Conservation (phyloP, 2,329 filamentous ascomycete species). For the Diaporthe citrichinensis region DNA sequence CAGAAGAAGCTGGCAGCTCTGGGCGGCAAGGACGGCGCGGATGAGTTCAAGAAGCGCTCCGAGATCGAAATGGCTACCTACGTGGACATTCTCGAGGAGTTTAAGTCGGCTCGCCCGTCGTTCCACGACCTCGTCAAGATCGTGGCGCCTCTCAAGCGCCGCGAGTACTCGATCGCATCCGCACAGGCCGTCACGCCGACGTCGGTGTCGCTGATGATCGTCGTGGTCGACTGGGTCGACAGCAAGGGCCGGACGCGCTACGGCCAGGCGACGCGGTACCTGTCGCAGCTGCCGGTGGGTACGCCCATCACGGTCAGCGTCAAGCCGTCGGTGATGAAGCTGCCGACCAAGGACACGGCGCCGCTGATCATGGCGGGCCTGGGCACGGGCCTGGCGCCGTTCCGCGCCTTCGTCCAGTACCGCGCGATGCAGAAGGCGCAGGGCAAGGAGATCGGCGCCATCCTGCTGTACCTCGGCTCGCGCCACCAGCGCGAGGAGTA, state of each 20-base stretch:
- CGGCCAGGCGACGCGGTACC: slow-evolving; percentile 93
- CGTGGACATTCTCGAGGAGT: slow-evolving; percentile 91
- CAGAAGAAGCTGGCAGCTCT: slow-evolving; percentile 84
- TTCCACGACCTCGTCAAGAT: slow-evolving; percentile 93
- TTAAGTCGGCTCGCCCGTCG: slow-evolving; percentile 86
- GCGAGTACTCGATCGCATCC: slow-evolving; percentile 99
- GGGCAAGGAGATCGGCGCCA: slow-evolving; percentile 93
- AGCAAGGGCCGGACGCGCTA: slow-evolving; percentile 88
- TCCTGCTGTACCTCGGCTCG: slow-evolving; percentile 95
- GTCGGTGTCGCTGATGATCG: slow-evolving; percentile 94
- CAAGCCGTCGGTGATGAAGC: slow-evolving; percentile 99
- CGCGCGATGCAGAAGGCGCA: slow-evolving; percentile 98
- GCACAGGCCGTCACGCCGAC: slow-evolving; percentile 94
- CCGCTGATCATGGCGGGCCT: slow-evolving; percentile 99
- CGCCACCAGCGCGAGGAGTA: slow-evolving; percentile 99
- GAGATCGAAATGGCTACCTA: slow-evolving; percentile 95
- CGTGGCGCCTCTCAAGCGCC: slow-evolving; percentile 91
- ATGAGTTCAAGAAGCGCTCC: slow-evolving; percentile 91
- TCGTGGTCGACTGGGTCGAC: slow-evolving; percentile 97
- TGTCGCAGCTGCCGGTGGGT: slow-evolving; percentile 82
- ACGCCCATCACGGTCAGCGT: slow-evolving; percentile 90
- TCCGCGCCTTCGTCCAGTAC: slow-evolving; percentile 98
- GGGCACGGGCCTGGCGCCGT: slow-evolving; percentile 98
- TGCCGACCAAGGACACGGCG: slow-evolving; percentile 88
- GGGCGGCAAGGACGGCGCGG: slow-evolving; percentile 82